Conservation (phyloP, 108 stramenopile species). For the Mediolabrus comicus region DNA sequence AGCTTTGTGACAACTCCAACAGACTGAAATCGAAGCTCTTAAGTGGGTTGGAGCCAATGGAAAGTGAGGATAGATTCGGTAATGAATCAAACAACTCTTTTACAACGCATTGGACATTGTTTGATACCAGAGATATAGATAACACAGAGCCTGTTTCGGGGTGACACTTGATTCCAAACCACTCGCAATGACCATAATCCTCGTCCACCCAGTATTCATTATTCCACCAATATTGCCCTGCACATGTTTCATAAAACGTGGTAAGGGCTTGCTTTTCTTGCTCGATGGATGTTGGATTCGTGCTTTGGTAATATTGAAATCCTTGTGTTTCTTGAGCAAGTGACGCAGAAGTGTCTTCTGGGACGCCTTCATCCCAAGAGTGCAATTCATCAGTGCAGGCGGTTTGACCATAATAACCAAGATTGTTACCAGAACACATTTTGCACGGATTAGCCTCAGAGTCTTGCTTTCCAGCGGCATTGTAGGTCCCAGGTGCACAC, state of each 20-base stretch:
- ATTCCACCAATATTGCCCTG: background rate
- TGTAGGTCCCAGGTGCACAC: constrained; percentile 66
- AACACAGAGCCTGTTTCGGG: constrained; percentile 19
- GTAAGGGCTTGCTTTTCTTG: constrained; percentile 1
- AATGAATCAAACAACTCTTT: constrained; percentile 24
- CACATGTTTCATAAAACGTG: constrained; percentile 1
- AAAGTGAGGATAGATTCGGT: constrained; percentile 21
- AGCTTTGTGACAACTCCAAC: constrained; percentile 15
- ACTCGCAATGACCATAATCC: background rate
- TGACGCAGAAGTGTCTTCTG: background rate
- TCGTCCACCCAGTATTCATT: background rate
- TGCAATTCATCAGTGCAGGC: background rate
- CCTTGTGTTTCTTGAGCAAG: background rate
- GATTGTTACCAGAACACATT: constrained; percentile 1
- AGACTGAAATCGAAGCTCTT: constrained; percentile 28
- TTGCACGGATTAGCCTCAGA: constrained; percentile 16
- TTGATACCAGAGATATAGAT: constrained; percentile 22
- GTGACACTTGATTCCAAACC: constrained; percentile 24
- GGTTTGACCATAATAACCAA: constrained; percentile 17
- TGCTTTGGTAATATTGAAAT: background rate
- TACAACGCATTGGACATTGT: constrained; percentile 27
- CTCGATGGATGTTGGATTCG: background rate
- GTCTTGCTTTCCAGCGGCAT: constrained; percentile 47
- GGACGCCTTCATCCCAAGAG: background rate
- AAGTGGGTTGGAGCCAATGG: constrained; percentile 30